These are phyloP conservation scores for Phytopythium boreale DNA, from an alignment of 352 stramenopile species.

Conservation along the genomic window DNA sequence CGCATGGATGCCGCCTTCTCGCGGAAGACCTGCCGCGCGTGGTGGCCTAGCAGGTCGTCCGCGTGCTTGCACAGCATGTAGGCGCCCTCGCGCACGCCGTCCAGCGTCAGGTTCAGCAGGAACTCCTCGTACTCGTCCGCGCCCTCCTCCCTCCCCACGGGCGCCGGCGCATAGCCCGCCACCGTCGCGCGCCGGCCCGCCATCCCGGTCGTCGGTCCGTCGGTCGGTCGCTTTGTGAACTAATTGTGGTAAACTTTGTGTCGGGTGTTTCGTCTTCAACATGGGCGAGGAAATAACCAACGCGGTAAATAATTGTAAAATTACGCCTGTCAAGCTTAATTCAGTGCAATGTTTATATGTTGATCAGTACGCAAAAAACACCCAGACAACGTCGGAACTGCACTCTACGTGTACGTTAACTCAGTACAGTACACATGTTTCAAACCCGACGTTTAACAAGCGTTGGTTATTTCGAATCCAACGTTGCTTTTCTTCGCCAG, in stretches of 20 bases:
- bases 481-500: slow-evolving; percentile 7
- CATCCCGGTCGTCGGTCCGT: background rate
- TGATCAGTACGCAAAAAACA: too few relatives aligned
- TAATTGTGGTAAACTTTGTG: too few relatives aligned
- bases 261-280: too few relatives aligned
- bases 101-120: slow-evolving; percentile 66
- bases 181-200: slow-evolving; percentile 6
- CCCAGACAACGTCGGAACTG: too few relatives aligned
- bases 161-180: background rate
- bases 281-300: too few relatives aligned
- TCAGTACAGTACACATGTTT: too few relatives aligned
- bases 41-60: slow-evolving; percentile 77
- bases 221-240: too few relatives aligned
- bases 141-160: slow-evolving; percentile 16
- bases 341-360: too few relatives aligned
- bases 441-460: too few relatives aligned
- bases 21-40: slow-evolving; percentile 77
- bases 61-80: slow-evolving; percentile 87
- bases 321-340: too few relatives aligned
- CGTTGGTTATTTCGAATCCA: slow-evolving; percentile 15
- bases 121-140: slow-evolving; percentile 42
- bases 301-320: too few relatives aligned
- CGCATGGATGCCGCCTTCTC: slow-evolving; percentile 81
- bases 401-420: too few relatives aligned
- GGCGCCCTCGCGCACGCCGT: slow-evolving; percentile 68